phyloP scores from a whole-genome alignment of 2,329 filamentous ascomycete species.

The Diplocarpon mali region DNA sequence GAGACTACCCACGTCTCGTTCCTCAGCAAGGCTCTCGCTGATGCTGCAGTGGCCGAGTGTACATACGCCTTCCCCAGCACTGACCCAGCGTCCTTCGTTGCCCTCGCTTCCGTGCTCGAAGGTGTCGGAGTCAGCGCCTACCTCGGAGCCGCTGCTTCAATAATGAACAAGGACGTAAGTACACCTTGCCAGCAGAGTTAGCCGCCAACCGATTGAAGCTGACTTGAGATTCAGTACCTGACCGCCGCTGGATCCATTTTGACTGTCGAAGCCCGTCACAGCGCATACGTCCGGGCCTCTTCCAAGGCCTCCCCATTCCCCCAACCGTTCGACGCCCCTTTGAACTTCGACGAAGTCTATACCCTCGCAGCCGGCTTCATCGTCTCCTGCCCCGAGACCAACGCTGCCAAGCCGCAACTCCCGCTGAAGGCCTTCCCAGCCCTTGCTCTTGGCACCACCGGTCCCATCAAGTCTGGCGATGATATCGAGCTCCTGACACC shows the following conservation, averaged over 20 bases:
- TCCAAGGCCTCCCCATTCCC: conserved; percentile 42
- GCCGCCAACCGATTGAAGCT: no score
- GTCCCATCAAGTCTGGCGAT: conserved; percentile 14
- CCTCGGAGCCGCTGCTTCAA: conserved; percentile 47
- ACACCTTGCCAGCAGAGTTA: no score
- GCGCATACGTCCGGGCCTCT: conserved; percentile 45
- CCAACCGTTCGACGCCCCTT: conserved; percentile 47
- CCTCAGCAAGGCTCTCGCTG: conserved; percentile 39
- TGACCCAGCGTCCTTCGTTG: conserved; percentile 39
- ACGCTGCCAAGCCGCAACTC: conserved; percentile 32
- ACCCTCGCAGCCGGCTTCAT: conserved; percentile 56
- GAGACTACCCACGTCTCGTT: conserved; percentile 41
- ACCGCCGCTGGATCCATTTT: conserved; percentile 51
- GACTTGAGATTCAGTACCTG: conserved; percentile 32
- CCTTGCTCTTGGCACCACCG: conserved; percentile 27
- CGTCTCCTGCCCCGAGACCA: conserved; percentile 38
- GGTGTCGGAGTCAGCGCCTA: conserved; percentile 49
- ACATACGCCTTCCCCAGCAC: conserved; percentile 43
- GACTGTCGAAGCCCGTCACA: conserved; percentile 53
- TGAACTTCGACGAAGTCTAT: conserved; percentile 48
- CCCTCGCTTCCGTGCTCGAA: conserved; percentile 42
- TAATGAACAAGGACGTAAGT: conserved; percentile 36
- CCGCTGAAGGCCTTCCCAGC: conserved; percentile 50
- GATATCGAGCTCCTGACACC: conserved; percentile 22
- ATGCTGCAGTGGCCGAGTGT: conserved; percentile 39